These are phyloP conservation scores for Citrus mangshanensis DNA, from an alignment of 345 rosid genomes.

Conservation along the genomic window DNA sequence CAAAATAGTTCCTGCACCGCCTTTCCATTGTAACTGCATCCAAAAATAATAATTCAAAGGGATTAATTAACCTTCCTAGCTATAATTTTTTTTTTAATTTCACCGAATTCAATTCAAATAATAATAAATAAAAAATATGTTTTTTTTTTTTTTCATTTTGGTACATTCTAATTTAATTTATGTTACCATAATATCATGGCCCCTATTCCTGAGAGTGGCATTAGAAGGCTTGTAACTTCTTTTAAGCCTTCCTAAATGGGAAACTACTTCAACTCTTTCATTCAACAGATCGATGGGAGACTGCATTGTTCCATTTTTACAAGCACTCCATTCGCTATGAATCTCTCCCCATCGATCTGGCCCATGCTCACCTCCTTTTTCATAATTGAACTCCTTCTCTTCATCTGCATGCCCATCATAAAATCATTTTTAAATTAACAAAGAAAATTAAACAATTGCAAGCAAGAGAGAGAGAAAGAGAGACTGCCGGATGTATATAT, in stretches of 20 bases:
- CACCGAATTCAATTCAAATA: too few species aligned
- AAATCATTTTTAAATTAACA: too few species aligned
- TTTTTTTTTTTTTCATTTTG: neutral
- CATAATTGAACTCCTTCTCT: slow-evolving; percentile 60
- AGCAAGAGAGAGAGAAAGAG: too few species aligned
- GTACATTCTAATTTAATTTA: neutral
- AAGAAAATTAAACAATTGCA: too few species aligned
- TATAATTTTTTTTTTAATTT: neutral
- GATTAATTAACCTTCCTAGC: neutral
- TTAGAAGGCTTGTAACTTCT: slow-evolving; percentile 49
- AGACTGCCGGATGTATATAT: too few species aligned
- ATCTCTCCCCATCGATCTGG: slow-evolving; percentile 70
- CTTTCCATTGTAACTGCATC: slow-evolving; percentile 50
- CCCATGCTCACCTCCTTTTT: slow-evolving; percentile 33
- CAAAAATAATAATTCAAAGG: slow-evolving; percentile 2
- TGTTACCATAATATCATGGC: slow-evolving; percentile 81
- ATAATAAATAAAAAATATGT: neutral
- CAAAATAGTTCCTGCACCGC: slow-evolving; percentile 42
- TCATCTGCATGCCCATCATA: slow-evolving; percentile 40
- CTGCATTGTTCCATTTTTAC: slow-evolving; percentile 71
- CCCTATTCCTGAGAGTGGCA: slow-evolving; percentile 71
- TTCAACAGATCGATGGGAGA: slow-evolving; percentile 71
- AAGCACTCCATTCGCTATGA: slow-evolving; percentile 54
- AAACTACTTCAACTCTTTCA: slow-evolving; percentile 47
- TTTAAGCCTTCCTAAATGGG: slow-evolving; percentile 47